Conservation (phyloP, 2,329 filamentous ascomycete species). For the Colletotrichum euphorbiae region DNA sequence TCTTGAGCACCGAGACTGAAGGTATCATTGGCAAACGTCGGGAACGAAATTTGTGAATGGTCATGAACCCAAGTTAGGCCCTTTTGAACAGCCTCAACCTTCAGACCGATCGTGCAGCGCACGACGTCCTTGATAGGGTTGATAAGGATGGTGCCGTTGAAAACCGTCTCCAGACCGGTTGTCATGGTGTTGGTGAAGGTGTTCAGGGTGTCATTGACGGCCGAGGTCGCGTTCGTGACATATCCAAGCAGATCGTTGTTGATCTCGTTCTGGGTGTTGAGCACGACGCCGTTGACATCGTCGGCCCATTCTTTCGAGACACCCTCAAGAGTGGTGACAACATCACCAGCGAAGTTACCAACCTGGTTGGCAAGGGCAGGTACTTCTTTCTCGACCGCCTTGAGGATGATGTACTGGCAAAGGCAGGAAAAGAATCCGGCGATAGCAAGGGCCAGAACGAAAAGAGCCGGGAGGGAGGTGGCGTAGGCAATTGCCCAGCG, state of each 20-base stretch:
- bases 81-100: conserved; percentile 85
- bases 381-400: conserved; percentile 77
- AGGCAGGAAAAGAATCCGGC: conserved; percentile 86
- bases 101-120: conserved; percentile 88
- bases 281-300: conserved; percentile 80
- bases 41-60: conserved; percentile 85
- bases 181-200: conserved; percentile 83
- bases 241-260: conserved; percentile 89
- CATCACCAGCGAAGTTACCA: conserved; percentile 81
- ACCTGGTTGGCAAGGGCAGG: conserved; percentile 81
- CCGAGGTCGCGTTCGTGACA: conserved; percentile 84
- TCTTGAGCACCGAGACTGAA: conserved; percentile 83
- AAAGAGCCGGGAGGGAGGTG: conserved; percentile 87
- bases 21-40: conserved; percentile 80
- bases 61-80: conserved; percentile 95
- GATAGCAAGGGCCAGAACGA: conserved; percentile 84
- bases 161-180: conserved; percentile 78
- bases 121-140: conserved; percentile 83
- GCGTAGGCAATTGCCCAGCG: conserved; percentile 89
- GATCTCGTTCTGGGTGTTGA: conserved; percentile 77
- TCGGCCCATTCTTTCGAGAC: conserved; percentile 82
- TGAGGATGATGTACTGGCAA: conserved; percentile 84
- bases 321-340: conserved; percentile 77
- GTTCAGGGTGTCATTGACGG: conserved; percentile 88
- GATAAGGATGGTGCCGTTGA: conserved; percentile 84